phyloP scores from a whole-genome alignment of 805 yeast genomes.

The Maudiozyma bulderi region DNA sequence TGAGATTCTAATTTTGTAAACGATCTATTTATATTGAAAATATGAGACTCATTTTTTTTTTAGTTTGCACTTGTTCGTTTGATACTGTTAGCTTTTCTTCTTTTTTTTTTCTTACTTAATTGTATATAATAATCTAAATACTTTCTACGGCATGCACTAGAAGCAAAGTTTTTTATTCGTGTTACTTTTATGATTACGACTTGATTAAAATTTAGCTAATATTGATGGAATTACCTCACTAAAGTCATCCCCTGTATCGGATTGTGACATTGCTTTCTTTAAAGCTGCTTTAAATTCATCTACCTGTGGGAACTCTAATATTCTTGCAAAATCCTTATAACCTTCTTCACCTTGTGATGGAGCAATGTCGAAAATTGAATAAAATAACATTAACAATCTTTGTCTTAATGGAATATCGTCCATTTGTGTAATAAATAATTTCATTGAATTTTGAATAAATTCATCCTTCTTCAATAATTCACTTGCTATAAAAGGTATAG shows the following conservation, averaged over 20 bases:
- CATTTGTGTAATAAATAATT: slow-evolving; percentile 21
- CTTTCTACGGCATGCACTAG: too few species aligned
- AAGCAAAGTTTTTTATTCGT: too few species aligned
- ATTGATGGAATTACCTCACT: slow-evolving; percentile 12
- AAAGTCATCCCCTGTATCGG: slow-evolving; percentile 12
- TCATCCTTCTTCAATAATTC: slow-evolving; percentile 20
- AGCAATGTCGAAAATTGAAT: slow-evolving; percentile 19
- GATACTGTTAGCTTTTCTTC: too few species aligned
- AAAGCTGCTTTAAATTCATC: slow-evolving; percentile 9
- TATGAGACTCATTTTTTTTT: too few species aligned
- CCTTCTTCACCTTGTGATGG: slow-evolving; percentile 7
- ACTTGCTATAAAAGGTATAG: slow-evolving; percentile 29
- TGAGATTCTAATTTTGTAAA: too few species aligned
- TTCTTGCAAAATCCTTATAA: not conserved
- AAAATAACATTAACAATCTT: slow-evolving; percentile 27
- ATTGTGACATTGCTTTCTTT: slow-evolving; percentile 9
- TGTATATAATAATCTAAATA: too few species aligned
- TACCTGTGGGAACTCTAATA: slow-evolving; percentile 1
- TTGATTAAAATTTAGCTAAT: not conserved
- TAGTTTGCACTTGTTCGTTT: too few species aligned
- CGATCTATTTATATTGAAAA: too few species aligned
- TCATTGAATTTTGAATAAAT: slow-evolving; percentile 19
- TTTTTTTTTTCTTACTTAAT: too few species aligned
- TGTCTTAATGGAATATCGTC: slow-evolving; percentile 26
- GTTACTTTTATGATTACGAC: too few species aligned